Evolutionary conservation across 371 early-diverging fungal genomes (phyloP).

Genomic region (Mucor mucedo): DNA sequence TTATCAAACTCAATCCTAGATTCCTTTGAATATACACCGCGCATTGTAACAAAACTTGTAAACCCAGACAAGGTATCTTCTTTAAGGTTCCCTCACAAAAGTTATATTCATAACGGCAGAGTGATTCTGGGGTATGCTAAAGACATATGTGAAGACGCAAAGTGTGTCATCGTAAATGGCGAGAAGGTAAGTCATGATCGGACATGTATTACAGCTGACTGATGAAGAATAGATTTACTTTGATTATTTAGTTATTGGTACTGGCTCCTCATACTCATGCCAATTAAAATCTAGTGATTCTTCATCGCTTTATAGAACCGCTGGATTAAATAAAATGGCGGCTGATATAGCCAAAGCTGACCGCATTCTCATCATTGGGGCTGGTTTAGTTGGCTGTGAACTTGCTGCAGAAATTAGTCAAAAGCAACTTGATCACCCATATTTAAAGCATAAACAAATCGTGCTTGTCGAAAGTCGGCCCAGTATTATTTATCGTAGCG

Average conservation of each 20-base stretch:
- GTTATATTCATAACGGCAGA: constrained; percentile 48
- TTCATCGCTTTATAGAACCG: constrained; percentile 42
- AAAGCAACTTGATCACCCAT: constrained; percentile 29
- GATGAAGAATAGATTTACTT: constrained; percentile 49
- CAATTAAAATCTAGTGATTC: constrained; percentile 55
- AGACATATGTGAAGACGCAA: constrained; percentile 35
- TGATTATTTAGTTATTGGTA: constrained; percentile 75
- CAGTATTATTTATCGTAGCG: constrained; percentile 42
- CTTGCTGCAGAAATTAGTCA: constrained; percentile 63
- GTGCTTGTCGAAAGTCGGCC: constrained; percentile 58
- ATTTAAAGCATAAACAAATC: constrained; percentile 55
- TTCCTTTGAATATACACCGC: constrained; percentile 41
- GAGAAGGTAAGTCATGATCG: background rate
- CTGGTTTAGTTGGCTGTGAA: constrained; percentile 72
- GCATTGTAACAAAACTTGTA: constrained; percentile 37
- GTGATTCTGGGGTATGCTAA: constrained; percentile 52
- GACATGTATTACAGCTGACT: background rate
- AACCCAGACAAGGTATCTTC: constrained; percentile 35
- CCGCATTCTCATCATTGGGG: constrained; percentile 62
- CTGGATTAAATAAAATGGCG: constrained; percentile 34
- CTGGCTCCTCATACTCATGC: constrained; percentile 66
- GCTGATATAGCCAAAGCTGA: constrained; percentile 61
- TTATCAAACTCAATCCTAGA: background rate
- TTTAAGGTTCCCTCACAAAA: constrained; percentile 42
- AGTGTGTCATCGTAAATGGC: constrained; percentile 28